These are phyloP conservation scores for Trichoderma asperelloides DNA, from an alignment of 495 filamentous ascomycete genomes.

Conservation along the genomic window DNA sequence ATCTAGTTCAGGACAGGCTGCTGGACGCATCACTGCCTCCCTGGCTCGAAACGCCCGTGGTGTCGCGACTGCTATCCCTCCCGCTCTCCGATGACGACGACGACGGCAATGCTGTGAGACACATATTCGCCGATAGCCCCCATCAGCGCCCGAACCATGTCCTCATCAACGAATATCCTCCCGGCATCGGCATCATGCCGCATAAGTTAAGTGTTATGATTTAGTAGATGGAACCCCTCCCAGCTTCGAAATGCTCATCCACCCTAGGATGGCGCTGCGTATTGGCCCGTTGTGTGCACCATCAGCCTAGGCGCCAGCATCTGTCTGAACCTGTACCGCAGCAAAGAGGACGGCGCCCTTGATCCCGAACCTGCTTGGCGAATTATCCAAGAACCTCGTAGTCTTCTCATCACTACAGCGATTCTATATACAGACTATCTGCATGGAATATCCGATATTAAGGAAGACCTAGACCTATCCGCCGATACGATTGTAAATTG, in stretches of 20 bases:
- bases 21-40: constrained; percentile 62
- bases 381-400: constrained; percentile 81
- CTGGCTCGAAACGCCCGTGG: constrained; percentile 66
- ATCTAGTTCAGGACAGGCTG: constrained; percentile 66
- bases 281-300: constrained; percentile 80
- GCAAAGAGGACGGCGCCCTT: constrained; percentile 42
- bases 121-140: constrained; percentile 62
- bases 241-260: constrained; percentile 9
- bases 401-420: constrained; percentile 63
- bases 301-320: constrained; percentile 72
- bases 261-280: constrained; percentile 64
- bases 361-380: constrained; percentile 47
- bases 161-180: constrained; percentile 82
- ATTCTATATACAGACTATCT: constrained; percentile 63
- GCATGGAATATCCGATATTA: constrained; percentile 64
- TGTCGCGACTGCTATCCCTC: constrained; percentile 53
- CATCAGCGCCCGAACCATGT: constrained; percentile 81
- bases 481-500: constrained; percentile 70
- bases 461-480: constrained; percentile 51
- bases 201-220: constrained; percentile 50
- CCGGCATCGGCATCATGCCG: constrained; percentile 89
- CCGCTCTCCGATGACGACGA: constrained; percentile 21
- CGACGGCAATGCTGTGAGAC: constrained; percentile 16
- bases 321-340: constrained; percentile 70
- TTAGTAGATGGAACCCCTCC: constrained; percentile 15